These are phyloP conservation scores for Magnolia kwangsiensis DNA, from an alignment of 164 flowering plant genomes.

Conservation along the genomic window DNA sequence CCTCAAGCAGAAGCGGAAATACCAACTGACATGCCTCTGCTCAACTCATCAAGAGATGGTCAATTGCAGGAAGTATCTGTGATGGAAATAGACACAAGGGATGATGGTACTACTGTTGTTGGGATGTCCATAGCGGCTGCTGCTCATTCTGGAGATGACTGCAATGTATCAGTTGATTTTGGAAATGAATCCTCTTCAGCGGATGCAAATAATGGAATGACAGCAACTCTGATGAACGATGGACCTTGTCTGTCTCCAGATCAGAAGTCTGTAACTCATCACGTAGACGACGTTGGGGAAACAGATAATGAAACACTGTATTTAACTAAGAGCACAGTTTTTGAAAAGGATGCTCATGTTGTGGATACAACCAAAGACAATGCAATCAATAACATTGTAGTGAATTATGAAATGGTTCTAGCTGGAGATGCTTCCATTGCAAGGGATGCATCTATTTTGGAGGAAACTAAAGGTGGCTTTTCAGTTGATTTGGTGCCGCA, in stretches of 20 bases:
- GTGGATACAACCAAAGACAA: slow-evolving; percentile 12
- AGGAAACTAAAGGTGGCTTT: slow-evolving; percentile 20
- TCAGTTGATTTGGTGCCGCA: slow-evolving; percentile 19
- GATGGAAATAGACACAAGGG: slow-evolving; percentile 28
- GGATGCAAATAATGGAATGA: slow-evolving; percentile 15
- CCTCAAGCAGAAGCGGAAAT: not conserved
- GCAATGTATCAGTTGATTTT: slow-evolving; percentile 5
- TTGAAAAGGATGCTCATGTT: slow-evolving; percentile 24
- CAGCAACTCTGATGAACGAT: slow-evolving; percentile 14
- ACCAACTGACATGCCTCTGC: not conserved
- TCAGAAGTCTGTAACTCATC: slow-evolving; percentile 16
- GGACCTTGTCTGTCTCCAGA: slow-evolving; percentile 15
- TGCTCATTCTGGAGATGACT: slow-evolving; percentile 12
- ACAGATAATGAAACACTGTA: not conserved
- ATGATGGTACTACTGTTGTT: slow-evolving; percentile 17
- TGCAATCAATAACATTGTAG: slow-evolving; percentile 19
- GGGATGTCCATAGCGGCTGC: slow-evolving; percentile 15
- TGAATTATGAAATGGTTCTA: slow-evolving; percentile 14
- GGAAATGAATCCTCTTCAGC: slow-evolving; percentile 2
- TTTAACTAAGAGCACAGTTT: not conserved
- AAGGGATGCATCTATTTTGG: slow-evolving; percentile 18
- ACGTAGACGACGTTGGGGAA: not conserved
- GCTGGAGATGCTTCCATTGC: slow-evolving; percentile 17
- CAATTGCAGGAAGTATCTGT: slow-evolving; percentile 17
- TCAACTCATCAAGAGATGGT: not conserved